A percentile compares a stretch with the other conserved stretches of the same genome.
Conservation (phyloP, 2,329 filamentous ascomycete genomes). For the Fusarium clavum region DNA sequence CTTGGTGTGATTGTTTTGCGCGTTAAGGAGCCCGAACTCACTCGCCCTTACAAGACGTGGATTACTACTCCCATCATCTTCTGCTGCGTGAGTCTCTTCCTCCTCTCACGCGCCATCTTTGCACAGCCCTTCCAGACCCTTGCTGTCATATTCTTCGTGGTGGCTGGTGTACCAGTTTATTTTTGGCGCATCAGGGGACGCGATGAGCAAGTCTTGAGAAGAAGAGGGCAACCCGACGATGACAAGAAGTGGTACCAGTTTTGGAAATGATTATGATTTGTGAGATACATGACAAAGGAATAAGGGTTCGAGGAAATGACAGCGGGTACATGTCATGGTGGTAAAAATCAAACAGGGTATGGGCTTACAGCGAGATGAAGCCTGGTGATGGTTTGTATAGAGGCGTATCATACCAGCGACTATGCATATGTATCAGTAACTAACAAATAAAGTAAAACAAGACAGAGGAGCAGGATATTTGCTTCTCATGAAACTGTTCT, state of each 20-base stretch:
- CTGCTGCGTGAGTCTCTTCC: slow-evolving; percentile 94
- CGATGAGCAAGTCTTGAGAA: slow-evolving; percentile 62
- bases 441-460: slow-evolving; percentile 14
- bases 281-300: background rate
- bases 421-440: slow-evolving; percentile 21
- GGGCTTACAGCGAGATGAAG: background rate
- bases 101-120: slow-evolving; percentile 89
- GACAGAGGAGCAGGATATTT: background rate
- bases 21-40: slow-evolving; percentile 86
- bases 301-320: background rate
- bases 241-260: slow-evolving; percentile 68
- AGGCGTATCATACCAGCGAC: slow-evolving; percentile 20
- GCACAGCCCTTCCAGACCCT: slow-evolving; percentile 91
- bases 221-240: slow-evolving; percentile 46
- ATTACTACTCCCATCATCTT: slow-evolving; percentile 97
- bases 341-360: slow-evolving; percentile 11
- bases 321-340: slow-evolving; percentile 17
- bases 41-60: slow-evolving; percentile 95
- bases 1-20: slow-evolving; percentile 91
- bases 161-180: slow-evolving; percentile 86
- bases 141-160: slow-evolving; percentile 86
- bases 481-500: background rate
- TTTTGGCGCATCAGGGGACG: slow-evolving; percentile 83
- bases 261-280: slow-evolving; percentile 58
- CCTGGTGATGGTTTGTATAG: slow-evolving; percentile 17